phyloP scores from a whole-genome alignment of 305 asterid genomes.

The Fraxinus baroniana region DNA sequence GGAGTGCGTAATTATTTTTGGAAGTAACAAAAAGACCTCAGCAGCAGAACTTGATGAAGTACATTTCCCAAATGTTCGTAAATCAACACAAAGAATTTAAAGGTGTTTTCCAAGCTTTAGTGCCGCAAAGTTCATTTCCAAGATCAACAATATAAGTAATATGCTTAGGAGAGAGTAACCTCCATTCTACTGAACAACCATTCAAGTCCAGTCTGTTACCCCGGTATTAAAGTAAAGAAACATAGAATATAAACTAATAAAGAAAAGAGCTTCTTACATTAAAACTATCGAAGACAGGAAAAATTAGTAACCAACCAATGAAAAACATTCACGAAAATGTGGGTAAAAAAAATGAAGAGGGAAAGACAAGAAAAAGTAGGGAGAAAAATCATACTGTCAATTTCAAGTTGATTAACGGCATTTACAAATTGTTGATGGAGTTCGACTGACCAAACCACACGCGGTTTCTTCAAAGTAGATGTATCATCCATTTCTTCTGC shows the following conservation, averaged over 20 bases:
- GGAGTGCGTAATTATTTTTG: neutral
- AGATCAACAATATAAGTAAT: neutral
- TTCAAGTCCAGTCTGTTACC: neutral
- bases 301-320: neutral
- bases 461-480: conserved; percentile 43
- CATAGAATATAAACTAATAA: neutral
- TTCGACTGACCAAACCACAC: conserved; percentile 62
- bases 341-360: neutral
- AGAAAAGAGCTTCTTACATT: neutral
- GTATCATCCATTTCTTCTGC: conserved; percentile 48
- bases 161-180: neutral
- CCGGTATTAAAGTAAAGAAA: neutral
- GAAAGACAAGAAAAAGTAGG: neutral
- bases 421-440: conserved; percentile 56
- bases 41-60: neutral
- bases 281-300: neutral
- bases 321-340: neutral
- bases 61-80: neutral
- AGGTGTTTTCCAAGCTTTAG: neutral
- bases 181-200: neutral
- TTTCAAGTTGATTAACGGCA: conserved; percentile 56
- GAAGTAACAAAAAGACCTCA: neutral
- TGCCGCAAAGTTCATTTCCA: neutral
- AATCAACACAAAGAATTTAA: neutral
- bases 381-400: conserved; percentile 41